Base-by-base conservation (phyloP, 2,329 filamentous ascomycete species). In the Hypoxylon sp. region DNA sequence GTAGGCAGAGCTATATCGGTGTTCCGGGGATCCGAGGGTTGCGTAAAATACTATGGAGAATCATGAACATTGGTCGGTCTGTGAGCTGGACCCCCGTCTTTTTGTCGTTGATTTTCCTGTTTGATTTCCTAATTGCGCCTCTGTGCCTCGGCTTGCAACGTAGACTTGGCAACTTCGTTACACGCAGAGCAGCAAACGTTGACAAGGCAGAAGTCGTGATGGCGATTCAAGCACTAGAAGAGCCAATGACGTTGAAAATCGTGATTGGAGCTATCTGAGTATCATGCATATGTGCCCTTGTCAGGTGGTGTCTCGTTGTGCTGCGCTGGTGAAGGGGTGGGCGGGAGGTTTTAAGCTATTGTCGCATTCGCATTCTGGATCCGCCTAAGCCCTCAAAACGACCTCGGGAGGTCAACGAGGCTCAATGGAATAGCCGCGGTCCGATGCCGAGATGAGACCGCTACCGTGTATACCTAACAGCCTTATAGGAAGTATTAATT, bases 111-210 rank as follows among this genome's bases (percentile, higher is more conserved):
- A 52, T 57, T 57, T 60, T 61, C 63, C 32, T 58, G 28, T 17
- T 46, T 59, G 53, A 9, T 28, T 58, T 49, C 55, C 32, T 58
- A 49, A 49, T 58, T 28, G 43, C 5, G 50, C 30, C 36, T 23
- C 21, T 45, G 52, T 52, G 57, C 67, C 67, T 69, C 67, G 67
- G 67, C 63, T 67, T 69, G 67, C 60, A 67, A 69, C 67, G 51
- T 46, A 50, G n/a, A n/a, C n/a, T 5, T 5, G 23, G 2, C 2
- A 17, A 11, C 36, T 17, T 21, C 17, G 36, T 43, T 51, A 45
- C 48, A 60, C 25, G 25, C 36, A 28, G 53, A 46, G 28, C 17
- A 57, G 34, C 46, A 57, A 21, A 52, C 7, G 57, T 30, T 51
- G 46, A 17, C n/a, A 19, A 41, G 48, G 28, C 45, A 19, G 17